Evolutionary conservation across 345 rosid genomes (phyloP), one percentile per base, ranked within the genome.

Genomic region (Eucalyptus pumila): DNA sequence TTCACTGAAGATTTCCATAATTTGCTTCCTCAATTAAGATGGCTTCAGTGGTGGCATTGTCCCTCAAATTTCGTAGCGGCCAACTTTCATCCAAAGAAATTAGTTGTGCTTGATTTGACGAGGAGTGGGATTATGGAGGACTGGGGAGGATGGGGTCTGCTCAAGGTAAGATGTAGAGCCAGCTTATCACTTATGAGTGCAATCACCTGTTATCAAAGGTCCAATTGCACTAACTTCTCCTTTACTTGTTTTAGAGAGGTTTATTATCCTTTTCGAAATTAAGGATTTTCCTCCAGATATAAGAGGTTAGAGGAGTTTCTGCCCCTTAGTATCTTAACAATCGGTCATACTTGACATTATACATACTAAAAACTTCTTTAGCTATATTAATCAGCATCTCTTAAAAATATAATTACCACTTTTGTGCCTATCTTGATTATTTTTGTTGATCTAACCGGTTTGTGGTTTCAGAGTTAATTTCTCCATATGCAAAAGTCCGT

Each of bases 41-140:
- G 81, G 44, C 81, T 72, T 37, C 14, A 0, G 2, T 72, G 81
- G 81, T 1, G 23, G 81, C 2, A 72, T 34, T 34, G 44, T 34
- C 44, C 81, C 26, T 72, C 81, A 17, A 3, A 69, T 72, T 72
- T 72, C 12, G 2, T 37, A 10, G 44, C 26, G 0, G 2, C 45
- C 44, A 72, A 72, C 81, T 72, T 72, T 72, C 0, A 19, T 72
- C 44, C 45, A 11, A 34, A 72, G 81, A 34, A 72, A 34, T 37
- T 72, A 72, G 81, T 34, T 11, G 44, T 72, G 80, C 81, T 72
- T 23, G 24, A 72, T 72, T 0, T 72, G 11, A 9, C 13, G 0
- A 1, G 0, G 11, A 34, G 81, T 17, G 3, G 0, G 14, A 2
- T 72, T 34, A 34, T 0, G 4, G 44, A 72, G 44, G 26, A 72